Evolutionary conservation across 2,329 filamentous ascomycete genomes (phyloP).

Genomic region (Cercospora zeina): DNA sequence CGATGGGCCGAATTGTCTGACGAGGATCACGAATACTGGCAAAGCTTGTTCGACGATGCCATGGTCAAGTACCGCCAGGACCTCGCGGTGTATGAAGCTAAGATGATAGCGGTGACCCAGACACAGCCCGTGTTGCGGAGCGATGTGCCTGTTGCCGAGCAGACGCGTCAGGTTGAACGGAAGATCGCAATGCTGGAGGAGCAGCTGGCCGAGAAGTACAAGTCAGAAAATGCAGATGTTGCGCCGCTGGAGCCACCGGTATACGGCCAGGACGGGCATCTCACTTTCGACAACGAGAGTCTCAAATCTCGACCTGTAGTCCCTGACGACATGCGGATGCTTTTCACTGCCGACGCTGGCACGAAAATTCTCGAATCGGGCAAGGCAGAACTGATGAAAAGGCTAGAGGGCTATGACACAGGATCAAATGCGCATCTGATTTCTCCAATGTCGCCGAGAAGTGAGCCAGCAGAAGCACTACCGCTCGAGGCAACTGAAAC

Average conservation of each 20-base stretch:
- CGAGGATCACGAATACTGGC: constrained; percentile 34
- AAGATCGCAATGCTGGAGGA: constrained; percentile 38
- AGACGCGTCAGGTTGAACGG: constrained; percentile 31
- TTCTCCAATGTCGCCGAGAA: constrained; percentile 13
- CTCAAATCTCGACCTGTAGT: constrained; percentile 29
- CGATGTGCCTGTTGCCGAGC: constrained; percentile 27
- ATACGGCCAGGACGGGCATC: constrained; percentile 34
- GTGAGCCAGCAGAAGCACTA: constrained; percentile 1
- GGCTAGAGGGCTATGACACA: constrained; percentile 50
- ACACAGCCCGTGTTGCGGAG: constrained; percentile 31
- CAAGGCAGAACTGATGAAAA: constrained; percentile 54
- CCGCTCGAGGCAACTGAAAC: not conserved
- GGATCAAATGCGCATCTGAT: constrained; percentile 22
- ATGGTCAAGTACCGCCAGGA: constrained; percentile 36
- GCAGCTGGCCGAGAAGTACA: constrained; percentile 35
- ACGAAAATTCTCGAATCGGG: constrained; percentile 52
- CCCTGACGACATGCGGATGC: constrained; percentile 51
- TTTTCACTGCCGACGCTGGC: constrained; percentile 51
- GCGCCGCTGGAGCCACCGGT: constrained; percentile 30
- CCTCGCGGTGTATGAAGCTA: constrained; percentile 37
- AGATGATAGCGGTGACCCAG: constrained; percentile 33
- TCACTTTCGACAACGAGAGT: constrained; percentile 30
- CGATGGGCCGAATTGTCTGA: constrained; percentile 34
- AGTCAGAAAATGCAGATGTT: constrained; percentile 30
- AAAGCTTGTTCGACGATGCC: constrained; percentile 34